phyloP scores from a whole-genome alignment of 257 asterid species.

The Solanum commersonii region DNA sequence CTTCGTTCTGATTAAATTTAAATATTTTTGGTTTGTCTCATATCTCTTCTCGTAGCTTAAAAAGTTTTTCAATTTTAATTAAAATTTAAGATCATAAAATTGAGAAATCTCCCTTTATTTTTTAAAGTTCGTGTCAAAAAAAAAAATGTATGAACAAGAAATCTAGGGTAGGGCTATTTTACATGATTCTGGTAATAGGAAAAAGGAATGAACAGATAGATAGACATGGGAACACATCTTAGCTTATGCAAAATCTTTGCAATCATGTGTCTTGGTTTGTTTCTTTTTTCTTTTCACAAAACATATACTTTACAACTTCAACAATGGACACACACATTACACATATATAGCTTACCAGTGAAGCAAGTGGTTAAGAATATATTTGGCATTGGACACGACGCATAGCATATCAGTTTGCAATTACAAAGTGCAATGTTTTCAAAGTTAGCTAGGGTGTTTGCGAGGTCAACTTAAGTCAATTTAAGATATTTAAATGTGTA shows the following conservation, averaged over 20 bases:
- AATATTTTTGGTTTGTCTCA: too few relatives aligned
- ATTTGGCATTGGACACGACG: too few relatives aligned
- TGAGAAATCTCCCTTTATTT: not conserved
- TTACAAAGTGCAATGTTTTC: too few relatives aligned
- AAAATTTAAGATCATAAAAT: too few relatives aligned
- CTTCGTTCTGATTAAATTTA: not conserved
- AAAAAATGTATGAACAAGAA: not conserved
- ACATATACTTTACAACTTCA: not conserved
- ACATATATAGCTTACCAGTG: not conserved
- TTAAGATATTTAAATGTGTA: too few relatives aligned
- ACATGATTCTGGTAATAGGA: not conserved
- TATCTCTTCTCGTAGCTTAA: not conserved
- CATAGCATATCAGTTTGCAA: too few relatives aligned
- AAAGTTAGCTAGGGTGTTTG: too few relatives aligned
- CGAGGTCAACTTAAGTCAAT: too few relatives aligned
- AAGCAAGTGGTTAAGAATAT: not conserved
- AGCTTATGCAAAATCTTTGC: not conserved
- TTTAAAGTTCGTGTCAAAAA: not conserved
- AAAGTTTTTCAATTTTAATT: too few relatives aligned
- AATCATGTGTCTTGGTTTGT: not conserved
- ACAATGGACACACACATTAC: not conserved
- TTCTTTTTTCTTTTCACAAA: not conserved
- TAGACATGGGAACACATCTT: not conserved
- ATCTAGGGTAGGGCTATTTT: not conserved
- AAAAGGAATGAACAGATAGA: not conserved